These are phyloP conservation scores for Venturia asperata DNA, from an alignment of 2,329 filamentous ascomycete genomes.

Conservation along the genomic window DNA sequence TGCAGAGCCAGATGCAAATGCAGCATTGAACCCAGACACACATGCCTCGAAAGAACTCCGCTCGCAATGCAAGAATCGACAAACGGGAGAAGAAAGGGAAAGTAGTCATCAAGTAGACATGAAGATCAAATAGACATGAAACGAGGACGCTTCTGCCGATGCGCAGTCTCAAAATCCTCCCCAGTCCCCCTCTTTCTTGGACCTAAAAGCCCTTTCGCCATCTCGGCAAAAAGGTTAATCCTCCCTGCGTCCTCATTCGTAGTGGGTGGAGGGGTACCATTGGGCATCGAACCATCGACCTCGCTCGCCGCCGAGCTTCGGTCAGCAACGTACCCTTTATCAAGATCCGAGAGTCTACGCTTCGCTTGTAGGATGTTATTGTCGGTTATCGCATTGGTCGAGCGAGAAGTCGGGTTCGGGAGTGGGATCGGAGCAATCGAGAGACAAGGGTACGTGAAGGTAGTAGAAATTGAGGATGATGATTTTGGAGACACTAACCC, in stretches of 20 bases:
- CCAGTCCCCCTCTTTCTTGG: neutral
- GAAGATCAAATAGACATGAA: conserved; percentile 5
- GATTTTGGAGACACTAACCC: conserved; percentile 9
- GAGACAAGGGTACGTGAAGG: neutral
- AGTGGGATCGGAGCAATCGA: neutral
- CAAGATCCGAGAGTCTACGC: conserved; percentile 14
- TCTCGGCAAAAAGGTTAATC: neutral
- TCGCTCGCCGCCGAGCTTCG: conserved; percentile 2
- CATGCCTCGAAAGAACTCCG: neutral
- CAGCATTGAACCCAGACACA: neutral
- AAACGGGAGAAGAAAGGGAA: neutral
- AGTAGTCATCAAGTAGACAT: conserved; percentile 2
- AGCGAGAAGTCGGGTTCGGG: neutral
- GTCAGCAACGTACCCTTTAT: conserved; percentile 9
- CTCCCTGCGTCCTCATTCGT: neutral
- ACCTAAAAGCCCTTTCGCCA: neutral
- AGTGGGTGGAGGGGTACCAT: neutral
- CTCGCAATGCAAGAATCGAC: conserved; percentile 12
- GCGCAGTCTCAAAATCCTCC: conserved; percentile 1
- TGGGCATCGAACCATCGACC: neutral
- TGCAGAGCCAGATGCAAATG: conserved; percentile 1
- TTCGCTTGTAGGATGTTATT: conserved; percentile 15
- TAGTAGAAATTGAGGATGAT: neutral
- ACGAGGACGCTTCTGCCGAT: conserved; percentile 11
- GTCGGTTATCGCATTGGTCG: neutral